Evolutionary conservation across 768 basidiomycete species (phyloP).

Genomic region (Leccinum subgranulosum): DNA sequence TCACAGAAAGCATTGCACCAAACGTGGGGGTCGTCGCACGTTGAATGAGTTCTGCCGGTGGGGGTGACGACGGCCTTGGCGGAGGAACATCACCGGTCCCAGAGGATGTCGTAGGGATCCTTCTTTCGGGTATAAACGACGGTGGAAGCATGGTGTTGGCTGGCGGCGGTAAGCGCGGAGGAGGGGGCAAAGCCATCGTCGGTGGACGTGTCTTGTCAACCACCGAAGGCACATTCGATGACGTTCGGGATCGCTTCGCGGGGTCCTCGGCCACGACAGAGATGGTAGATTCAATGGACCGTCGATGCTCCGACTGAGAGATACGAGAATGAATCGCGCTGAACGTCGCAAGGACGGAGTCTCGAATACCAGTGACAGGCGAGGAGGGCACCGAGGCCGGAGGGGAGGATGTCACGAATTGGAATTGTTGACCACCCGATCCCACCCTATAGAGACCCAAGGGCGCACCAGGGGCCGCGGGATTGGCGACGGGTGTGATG

Average conservation of each 20-base stretch:
- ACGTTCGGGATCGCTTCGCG: conserved; percentile 55
- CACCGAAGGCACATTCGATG: conserved; percentile 50
- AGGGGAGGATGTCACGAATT: conserved; percentile 49
- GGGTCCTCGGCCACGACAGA: conserved; percentile 50
- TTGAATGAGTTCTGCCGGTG: conserved; percentile 87
- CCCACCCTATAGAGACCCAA: conserved; percentile 57
- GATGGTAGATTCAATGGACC: conserved; percentile 69
- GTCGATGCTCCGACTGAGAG: conserved; percentile 57
- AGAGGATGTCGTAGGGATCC: conserved; percentile 41
- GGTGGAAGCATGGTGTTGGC: conserved; percentile 72
- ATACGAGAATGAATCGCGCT: conserved; percentile 46
- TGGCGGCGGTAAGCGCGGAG: conserved; percentile 73
- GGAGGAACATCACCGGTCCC: conserved; percentile 63
- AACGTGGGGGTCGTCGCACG: conserved; percentile 87
- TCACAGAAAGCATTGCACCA: conserved; percentile 57
- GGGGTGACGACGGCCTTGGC: conserved; percentile 87
- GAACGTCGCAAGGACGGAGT: conserved; percentile 46
- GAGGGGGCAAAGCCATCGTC: conserved; percentile 80
- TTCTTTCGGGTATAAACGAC: conserved; percentile 69
- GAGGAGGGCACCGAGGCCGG: conserved; percentile 29
- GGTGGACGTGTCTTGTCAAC: conserved; percentile 82
- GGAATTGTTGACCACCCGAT: conserved; percentile 35
- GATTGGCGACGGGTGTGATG: conserved; percentile 33
- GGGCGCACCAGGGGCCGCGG: conserved; percentile 30
- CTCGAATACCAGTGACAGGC: conserved; percentile 44